phyloP scores from a whole-genome alignment of 2,329 filamentous ascomycete species.

The Knufia fluminis region DNA sequence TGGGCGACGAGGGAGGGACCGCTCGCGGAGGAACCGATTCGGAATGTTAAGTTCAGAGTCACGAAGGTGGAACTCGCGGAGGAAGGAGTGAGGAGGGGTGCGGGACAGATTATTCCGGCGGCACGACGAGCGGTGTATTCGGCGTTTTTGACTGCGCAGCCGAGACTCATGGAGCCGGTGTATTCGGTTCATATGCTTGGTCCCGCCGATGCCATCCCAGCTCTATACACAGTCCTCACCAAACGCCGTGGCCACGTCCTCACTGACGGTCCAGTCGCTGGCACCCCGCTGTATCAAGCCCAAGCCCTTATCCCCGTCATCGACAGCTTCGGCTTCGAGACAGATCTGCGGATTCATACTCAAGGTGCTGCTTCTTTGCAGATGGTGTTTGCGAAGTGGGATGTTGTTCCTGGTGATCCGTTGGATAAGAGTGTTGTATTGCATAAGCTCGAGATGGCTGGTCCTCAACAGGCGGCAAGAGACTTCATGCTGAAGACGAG shows the following conservation, averaged over 20 bases:
- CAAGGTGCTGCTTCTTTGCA: conserved; percentile 85
- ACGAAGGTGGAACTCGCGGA: conserved; percentile 79
- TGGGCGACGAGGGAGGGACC: conserved; percentile 95
- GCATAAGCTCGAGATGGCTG: conserved; percentile 76
- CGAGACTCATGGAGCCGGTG: conserved; percentile 91
- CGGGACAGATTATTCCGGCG: conserved; percentile 95
- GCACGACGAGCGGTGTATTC: conserved; percentile 87
- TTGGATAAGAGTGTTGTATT: conserved; percentile 78
- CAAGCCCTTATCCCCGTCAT: conserved; percentile 89
- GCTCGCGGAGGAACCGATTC: conserved; percentile 95
- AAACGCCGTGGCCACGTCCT: conserved; percentile 85
- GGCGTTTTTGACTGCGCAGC: conserved; percentile 93
- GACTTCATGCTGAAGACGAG: conserved; percentile 97
- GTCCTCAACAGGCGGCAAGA: conserved; percentile 77
- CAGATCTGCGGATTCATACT: conserved; percentile 89
- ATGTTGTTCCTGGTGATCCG: conserved; percentile 88
- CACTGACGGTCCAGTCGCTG: conserved; percentile 86
- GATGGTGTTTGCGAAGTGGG: conserved; percentile 93
- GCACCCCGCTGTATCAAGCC: conserved; percentile 87
- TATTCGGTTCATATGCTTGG: conserved; percentile 91
- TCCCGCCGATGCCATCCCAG: conserved; percentile 76
- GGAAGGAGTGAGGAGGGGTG: conserved; percentile 89
- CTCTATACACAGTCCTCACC: conserved; percentile 85
- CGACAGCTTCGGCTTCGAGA: conserved; percentile 96
- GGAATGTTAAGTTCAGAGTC: conserved; percentile 94